These are phyloP conservation scores for Ceratocystiopsis minuta DNA, from an alignment of 2,329 filamentous ascomycete genomes.

Conservation along the genomic window DNA sequence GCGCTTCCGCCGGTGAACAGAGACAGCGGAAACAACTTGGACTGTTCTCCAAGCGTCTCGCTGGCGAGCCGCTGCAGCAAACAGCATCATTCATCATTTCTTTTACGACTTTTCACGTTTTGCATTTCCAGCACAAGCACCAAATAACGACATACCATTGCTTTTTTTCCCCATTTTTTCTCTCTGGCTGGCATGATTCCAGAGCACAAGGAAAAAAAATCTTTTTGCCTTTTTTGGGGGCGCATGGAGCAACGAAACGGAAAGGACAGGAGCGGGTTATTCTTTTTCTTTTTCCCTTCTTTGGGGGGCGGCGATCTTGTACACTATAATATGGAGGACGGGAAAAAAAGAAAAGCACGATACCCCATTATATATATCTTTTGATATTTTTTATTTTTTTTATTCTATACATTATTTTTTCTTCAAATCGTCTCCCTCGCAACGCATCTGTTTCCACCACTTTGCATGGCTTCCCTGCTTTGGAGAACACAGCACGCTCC, in stretches of 20 bases:
- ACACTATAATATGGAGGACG: not conserved
- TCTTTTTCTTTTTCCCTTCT: not conserved
- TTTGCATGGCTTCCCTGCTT: not conserved
- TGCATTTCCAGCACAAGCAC: not conserved
- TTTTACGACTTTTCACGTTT: not conserved
- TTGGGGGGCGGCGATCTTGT: not conserved
- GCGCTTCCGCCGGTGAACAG: constrained; percentile 18
- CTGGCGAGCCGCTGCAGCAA: too few relatives aligned
- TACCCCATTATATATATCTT: constrained; percentile 1
- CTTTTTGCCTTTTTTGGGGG: too few relatives aligned
- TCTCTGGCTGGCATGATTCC: constrained; percentile 7
- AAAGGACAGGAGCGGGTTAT: too few relatives aligned
- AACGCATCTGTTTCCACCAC: not conserved
- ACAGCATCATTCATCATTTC: not conserved
- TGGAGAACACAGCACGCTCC: not conserved
- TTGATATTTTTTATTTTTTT: not conserved
- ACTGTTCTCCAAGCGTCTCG: not conserved
- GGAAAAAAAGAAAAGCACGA: constrained; percentile 1
- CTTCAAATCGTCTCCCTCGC: not conserved
- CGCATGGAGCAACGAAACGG: not conserved
- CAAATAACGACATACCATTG: not conserved
- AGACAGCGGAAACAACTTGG: not conserved
- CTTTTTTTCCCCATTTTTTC: not conserved
- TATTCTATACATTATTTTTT: not conserved
- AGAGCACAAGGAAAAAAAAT: constrained; percentile 1